Base-by-base conservation (phyloP, 1,284 basidiomycete genomes). In the Austroboletus novae-zelandiae region DNA sequence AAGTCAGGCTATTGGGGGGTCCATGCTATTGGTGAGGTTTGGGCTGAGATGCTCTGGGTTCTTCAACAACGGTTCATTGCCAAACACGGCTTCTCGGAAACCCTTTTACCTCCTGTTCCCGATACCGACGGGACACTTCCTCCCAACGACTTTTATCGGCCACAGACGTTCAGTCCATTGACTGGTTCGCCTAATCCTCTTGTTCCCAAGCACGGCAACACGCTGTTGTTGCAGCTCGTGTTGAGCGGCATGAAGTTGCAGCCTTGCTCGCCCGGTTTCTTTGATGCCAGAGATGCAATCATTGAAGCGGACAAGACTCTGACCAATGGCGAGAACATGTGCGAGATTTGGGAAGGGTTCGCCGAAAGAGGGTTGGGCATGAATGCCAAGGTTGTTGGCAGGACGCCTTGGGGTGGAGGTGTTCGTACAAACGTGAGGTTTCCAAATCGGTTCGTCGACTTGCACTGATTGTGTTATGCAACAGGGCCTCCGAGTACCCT, bases 341-440 rank as follows among this genome's bases (percentile, higher is more conserved):
- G 96, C 71, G 74, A 79, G n/a, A 74, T 98, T 55, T 98, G 93
- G 94, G 74, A 80, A 54, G 91, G 83, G 40, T 98, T 98, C 66
- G 79, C 89, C 15, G 74, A 80, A 61, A 80, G 92, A 41, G 96
- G 96, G 3, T 72, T 98, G 32, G 93, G 93, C 7, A 66, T 72
- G 15, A 83, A 92, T 60, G 89, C 93, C 4, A 70, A 60, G n/a
- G 79, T 94, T 32, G 72, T 80, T 35, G 89, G 90, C 41, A 75
- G 80, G 52, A 92, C 91, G 6, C 94, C 94, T n/a, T 97, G 94
- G 95, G 94, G 94, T 61, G 92, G 93, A 78, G 95, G 94, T 59
- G 68, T 84, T 44, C 75, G 87, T 48, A 77, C 74, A 14, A 73
- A 87, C 52, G 84, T 78, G 56, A 56, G 76, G 69, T 1, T 18